Evolutionary conservation across 106 monocot genomes (phyloP).

Genomic region (Dendrobium chrysotoxum): DNA sequence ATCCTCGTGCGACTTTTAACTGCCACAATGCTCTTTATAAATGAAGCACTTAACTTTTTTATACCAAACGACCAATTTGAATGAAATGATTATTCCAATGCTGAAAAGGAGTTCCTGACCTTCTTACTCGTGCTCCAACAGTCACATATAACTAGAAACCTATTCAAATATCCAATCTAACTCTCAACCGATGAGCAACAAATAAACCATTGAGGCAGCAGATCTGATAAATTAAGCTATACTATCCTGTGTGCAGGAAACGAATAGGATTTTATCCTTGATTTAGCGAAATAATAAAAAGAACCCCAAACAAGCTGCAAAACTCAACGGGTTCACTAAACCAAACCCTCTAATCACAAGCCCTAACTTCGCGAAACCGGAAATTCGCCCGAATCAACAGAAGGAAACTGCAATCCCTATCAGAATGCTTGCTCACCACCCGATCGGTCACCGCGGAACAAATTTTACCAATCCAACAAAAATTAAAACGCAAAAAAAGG

Average conservation of each 20-base stretch:
- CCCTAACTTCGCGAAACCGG: neutral
- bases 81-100: neutral
- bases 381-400: neutral
- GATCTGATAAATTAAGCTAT: slow-evolving; percentile 1
- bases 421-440: neutral
- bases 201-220: neutral
- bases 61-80: neutral
- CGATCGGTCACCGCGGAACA: neutral
- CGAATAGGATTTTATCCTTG: neutral
- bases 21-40: neutral
- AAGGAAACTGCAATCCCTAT: neutral
- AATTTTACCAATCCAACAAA: neutral
- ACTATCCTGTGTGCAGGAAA: neutral
- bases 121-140: neutral
- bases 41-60: neutral
- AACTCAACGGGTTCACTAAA: neutral
- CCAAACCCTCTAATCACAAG: neutral
- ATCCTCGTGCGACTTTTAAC: neutral
- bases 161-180: neutral
- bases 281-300: neutral
- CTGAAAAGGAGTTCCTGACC: too few relatives aligned
- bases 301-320: neutral
- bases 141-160: neutral
- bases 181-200: neutral
- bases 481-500: neutral